phyloP scores from a whole-genome alignment of 768 basidiomycete genomes.

The Leccinellum albellum region DNA sequence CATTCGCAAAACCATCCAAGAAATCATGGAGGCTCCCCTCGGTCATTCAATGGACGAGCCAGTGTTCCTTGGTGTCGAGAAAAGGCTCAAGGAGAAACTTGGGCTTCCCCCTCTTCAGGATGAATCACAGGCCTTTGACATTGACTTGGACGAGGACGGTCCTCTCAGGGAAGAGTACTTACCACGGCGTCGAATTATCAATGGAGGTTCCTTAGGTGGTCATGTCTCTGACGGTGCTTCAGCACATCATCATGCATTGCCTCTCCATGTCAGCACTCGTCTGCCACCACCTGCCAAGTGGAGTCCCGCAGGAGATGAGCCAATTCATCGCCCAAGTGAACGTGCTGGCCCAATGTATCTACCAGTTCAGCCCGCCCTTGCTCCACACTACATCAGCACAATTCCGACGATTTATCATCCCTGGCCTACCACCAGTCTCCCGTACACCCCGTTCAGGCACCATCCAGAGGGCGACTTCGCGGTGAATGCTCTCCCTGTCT shows the following conservation, averaged over 20 bases:
- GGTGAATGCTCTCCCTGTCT: slow-evolving; percentile 5
- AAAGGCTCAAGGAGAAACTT: slow-evolving; percentile 51
- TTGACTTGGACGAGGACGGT: slow-evolving; percentile 80
- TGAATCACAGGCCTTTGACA: slow-evolving; percentile 55
- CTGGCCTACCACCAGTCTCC: slow-evolving; percentile 17
- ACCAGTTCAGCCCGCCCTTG: slow-evolving; percentile 54
- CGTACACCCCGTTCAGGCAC: slow-evolving; percentile 23
- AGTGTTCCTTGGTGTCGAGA: slow-evolving; percentile 69
- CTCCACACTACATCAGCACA: slow-evolving; percentile 33
- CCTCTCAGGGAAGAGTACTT: slow-evolving; percentile 79
- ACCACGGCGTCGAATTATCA: slow-evolving; percentile 54
- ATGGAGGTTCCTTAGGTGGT: slow-evolving; percentile 9
- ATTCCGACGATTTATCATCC: slow-evolving; percentile 30
- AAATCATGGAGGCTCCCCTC: slow-evolving; percentile 53
- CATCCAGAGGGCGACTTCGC: slow-evolving; percentile 14
- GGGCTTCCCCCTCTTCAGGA: slow-evolving; percentile 41
- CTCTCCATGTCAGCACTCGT: slow-evolving; percentile 25
- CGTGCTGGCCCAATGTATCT: slow-evolving; percentile 57
- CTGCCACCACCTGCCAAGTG: slow-evolving; percentile 76
- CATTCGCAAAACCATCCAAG: slow-evolving; percentile 66
- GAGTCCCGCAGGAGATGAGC: slow-evolving; percentile 80
- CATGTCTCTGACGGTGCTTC: neutral
- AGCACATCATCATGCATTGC: slow-evolving; percentile 6
- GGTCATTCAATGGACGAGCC: slow-evolving; percentile 43
- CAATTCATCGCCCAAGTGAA: slow-evolving; percentile 53